Percentiles rank a stretch among this genome's conserved stretches.
Evolutionary conservation across 2,329 filamentous ascomycete species (phyloP).

Genomic region (Chaetomium globosum): DNA sequence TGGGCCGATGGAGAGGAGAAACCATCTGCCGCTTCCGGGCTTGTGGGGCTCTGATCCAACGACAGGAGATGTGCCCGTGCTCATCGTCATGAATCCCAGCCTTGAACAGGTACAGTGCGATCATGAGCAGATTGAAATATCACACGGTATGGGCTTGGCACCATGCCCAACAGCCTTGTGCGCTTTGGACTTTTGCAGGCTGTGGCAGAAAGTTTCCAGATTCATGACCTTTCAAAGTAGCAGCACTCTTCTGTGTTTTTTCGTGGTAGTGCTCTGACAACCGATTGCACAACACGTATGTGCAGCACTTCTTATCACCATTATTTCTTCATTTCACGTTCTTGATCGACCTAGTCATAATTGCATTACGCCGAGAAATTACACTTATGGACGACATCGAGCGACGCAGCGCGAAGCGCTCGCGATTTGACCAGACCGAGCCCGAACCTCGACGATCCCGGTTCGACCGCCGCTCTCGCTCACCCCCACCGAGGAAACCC

Average conservation of each 20-base stretch:
- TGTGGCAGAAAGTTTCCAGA: not conserved
- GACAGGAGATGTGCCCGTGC: no score
- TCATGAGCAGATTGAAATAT: not conserved
- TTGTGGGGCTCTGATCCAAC: not conserved
- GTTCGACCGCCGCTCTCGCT: slow-evolving; percentile 91
- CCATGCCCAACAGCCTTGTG: slow-evolving; percentile 18
- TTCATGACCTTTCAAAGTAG: not conserved
- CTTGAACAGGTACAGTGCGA: slow-evolving; percentile 8
- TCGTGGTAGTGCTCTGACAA: not conserved
- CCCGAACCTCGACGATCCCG: slow-evolving; percentile 78
- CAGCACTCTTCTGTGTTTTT: slow-evolving; percentile 1
- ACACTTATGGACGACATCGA: slow-evolving; percentile 64
- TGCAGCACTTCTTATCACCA: not conserved
- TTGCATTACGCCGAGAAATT: not conserved
- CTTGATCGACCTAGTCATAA: not conserved
- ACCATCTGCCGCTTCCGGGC: not conserved
- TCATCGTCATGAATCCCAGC: no score
- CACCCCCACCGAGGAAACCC: slow-evolving; percentile 67
- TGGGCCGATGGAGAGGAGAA: not conserved
- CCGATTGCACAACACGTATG: not conserved
- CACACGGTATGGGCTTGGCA: slow-evolving; percentile 4
- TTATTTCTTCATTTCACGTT: not conserved
- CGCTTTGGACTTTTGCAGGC: slow-evolving; percentile 2
- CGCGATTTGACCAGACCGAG: slow-evolving; percentile 91
- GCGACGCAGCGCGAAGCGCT: slow-evolving; percentile 73